phyloP scores from a whole-genome alignment of 345 rosid species.

The Gossypium australe region DNA sequence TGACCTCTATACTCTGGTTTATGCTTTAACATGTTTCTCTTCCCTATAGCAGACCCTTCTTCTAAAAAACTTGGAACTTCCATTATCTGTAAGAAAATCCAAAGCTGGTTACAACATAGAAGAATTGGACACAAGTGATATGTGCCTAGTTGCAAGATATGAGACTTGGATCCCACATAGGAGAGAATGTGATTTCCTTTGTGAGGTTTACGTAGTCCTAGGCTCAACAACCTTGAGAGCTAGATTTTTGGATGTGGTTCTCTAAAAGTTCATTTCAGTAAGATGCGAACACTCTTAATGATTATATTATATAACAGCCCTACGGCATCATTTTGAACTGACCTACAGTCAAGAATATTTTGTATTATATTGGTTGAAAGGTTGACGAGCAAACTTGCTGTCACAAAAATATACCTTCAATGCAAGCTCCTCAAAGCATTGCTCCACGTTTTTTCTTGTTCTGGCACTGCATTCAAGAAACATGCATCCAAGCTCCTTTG shows the following conservation, averaged over 20 bases:
- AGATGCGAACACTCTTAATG: background rate
- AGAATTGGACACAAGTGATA: too few species aligned
- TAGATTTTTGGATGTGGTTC: too few species aligned
- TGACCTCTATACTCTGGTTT: conserved; percentile 47
- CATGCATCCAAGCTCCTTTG: conserved; percentile 64
- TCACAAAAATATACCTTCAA: conserved; percentile 49
- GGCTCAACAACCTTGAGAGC: too few species aligned
- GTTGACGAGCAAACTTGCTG: background rate
- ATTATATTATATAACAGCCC: background rate
- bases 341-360: background rate
- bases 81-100: conserved; percentile 55
- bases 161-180: too few species aligned
- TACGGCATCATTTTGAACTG: background rate
- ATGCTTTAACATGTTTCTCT: conserved; percentile 69
- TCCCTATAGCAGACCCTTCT: conserved; percentile 70
- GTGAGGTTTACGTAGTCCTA: too few species aligned
- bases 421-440: conserved; percentile 82
- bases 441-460: conserved; percentile 79
- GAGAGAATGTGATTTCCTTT: too few species aligned
- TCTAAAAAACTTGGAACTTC: conserved; percentile 84
- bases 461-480: conserved; percentile 92
- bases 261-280: too few species aligned
- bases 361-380: background rate
- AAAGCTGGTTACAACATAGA: background rate
- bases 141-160: too few species aligned